Conservation (phyloP, 441 rosid genomes). For the Populus hybrid region DNA sequence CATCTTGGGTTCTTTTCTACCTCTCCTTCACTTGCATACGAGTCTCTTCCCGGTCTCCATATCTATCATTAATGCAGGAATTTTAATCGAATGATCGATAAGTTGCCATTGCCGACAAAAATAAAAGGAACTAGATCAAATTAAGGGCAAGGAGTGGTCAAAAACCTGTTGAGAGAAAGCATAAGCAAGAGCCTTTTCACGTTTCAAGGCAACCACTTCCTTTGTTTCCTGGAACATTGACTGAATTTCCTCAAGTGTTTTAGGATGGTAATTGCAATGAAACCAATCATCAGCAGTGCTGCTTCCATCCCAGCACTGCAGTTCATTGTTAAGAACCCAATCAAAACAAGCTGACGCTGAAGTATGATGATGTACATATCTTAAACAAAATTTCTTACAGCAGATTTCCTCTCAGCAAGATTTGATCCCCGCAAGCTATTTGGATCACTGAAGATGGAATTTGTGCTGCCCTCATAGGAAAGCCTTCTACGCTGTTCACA, state of each 20-base stretch:
- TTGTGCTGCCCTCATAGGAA: slow-evolving; percentile 46
- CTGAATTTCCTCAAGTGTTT: slow-evolving; percentile 29
- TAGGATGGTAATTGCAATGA: slow-evolving; percentile 36
- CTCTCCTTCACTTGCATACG: slow-evolving; percentile 47
- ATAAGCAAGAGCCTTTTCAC: slow-evolving; percentile 54
- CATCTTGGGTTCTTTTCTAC: slow-evolving; percentile 33
- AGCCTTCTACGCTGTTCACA: slow-evolving; percentile 8
- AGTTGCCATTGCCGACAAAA: not conserved
- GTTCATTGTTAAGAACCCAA: not conserved
- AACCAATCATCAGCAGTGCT: slow-evolving; percentile 59
- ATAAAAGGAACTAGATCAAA: not conserved
- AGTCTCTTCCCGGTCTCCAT: slow-evolving; percentile 38
- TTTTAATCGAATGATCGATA: not conserved
- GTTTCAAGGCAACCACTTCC: slow-evolving; percentile 44
- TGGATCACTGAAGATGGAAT: slow-evolving; percentile 56
- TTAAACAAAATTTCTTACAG: slow-evolving; percentile 32
- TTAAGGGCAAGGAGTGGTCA: slow-evolving; percentile 16
- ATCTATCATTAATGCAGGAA: slow-evolving; percentile 22
- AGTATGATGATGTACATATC: not conserved
- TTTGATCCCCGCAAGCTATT: slow-evolving; percentile 33
- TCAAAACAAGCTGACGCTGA: not conserved
- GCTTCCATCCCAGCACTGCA: slow-evolving; percentile 62
- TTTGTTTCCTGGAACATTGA: slow-evolving; percentile 27
- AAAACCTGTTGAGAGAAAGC: slow-evolving; percentile 53
- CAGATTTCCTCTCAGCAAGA: slow-evolving; percentile 55